Evolutionary conservation across 2,329 filamentous ascomycete species (phyloP).

Genomic region (Colletotrichum trifolii): DNA sequence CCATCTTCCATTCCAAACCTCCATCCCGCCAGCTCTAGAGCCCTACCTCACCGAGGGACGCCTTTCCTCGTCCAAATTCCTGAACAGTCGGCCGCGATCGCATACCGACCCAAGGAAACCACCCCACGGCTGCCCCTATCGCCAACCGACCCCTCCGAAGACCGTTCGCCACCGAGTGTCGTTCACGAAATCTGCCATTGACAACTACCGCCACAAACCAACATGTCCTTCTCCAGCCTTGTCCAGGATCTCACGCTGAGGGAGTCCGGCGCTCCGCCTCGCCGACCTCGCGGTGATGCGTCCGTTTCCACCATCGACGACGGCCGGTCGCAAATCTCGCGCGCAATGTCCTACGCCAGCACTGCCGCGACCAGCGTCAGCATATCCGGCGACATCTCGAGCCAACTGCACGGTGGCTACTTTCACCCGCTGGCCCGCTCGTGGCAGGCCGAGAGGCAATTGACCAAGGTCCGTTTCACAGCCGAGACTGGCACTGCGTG

Average conservation of each 20-base stretch:
- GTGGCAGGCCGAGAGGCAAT: constrained; percentile 86
- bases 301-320: constrained; percentile 70
- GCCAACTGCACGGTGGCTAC: constrained; percentile 86
- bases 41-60: neutral
- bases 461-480: constrained; percentile 75
- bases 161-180: constrained; percentile 14
- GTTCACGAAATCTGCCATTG: neutral
- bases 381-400: constrained; percentile 80
- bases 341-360: constrained; percentile 74
- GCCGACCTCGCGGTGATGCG: constrained; percentile 58
- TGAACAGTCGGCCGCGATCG: constrained; percentile 8
- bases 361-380: constrained; percentile 75
- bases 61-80: neutral
- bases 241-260: constrained; percentile 73
- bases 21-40: neutral
- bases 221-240: constrained; percentile 76
- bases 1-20: neutral
- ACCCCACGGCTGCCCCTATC: neutral
- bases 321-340: constrained; percentile 69
- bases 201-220: constrained; percentile 21
- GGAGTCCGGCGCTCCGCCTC: constrained; percentile 57
- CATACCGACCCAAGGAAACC: neutral
- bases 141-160: neutral
- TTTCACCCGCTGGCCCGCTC: constrained; percentile 81
- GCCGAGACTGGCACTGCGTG: neutral